Conservation (phyloP, 1,284 basidiomycete genomes). For the Sanguinoderma infundibulare region DNA sequence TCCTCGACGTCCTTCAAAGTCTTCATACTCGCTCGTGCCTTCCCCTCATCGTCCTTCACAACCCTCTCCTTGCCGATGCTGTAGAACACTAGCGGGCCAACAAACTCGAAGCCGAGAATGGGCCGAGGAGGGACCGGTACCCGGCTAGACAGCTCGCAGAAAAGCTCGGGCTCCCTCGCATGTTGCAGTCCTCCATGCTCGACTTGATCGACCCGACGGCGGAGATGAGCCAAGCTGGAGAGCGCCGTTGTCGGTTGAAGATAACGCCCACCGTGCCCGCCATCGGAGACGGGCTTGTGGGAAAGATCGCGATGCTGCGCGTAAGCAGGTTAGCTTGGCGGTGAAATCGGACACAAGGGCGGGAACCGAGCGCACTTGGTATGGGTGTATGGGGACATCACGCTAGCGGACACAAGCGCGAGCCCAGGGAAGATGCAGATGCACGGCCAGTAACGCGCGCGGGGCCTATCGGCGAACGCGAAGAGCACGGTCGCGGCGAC, state of each 20-base stretch:
- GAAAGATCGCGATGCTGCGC: slow-evolving; percentile 55
- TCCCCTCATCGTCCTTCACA: slow-evolving; percentile 12
- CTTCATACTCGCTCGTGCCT: slow-evolving; percentile 13
- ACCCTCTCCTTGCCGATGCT: slow-evolving; percentile 27
- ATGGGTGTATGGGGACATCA: slow-evolving; percentile 39
- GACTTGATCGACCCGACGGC: slow-evolving; percentile 52
- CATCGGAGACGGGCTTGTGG: slow-evolving; percentile 47
- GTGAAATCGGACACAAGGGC: slow-evolving; percentile 19
- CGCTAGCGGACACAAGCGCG: slow-evolving; percentile 47
- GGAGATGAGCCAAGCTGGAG: slow-evolving; percentile 56
- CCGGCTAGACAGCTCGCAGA: slow-evolving; percentile 49
- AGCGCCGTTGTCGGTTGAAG: slow-evolving; percentile 56
- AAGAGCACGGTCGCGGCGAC: slow-evolving; percentile 48
- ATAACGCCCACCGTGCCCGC: slow-evolving; percentile 61
- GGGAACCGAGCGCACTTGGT: slow-evolving; percentile 36
- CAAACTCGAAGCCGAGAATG: slow-evolving; percentile 39
- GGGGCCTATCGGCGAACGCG: slow-evolving; percentile 44
- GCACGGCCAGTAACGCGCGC: slow-evolving; percentile 47
- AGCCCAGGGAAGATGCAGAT: slow-evolving; percentile 59
- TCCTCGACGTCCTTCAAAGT: slow-evolving; percentile 14
- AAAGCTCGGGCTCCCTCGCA: slow-evolving; percentile 32
- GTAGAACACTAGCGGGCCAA: slow-evolving; percentile 46
- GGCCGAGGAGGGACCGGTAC: slow-evolving; percentile 55
- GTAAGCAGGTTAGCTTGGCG: background rate
- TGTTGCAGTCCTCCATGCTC: slow-evolving; percentile 44